Percentiles rank a stretch among this genome's conserved stretches.
phyloP scores from a whole-genome alignment of 202 grass and related monocot genomes.

The Dendrocalamus latiflorus region DNA sequence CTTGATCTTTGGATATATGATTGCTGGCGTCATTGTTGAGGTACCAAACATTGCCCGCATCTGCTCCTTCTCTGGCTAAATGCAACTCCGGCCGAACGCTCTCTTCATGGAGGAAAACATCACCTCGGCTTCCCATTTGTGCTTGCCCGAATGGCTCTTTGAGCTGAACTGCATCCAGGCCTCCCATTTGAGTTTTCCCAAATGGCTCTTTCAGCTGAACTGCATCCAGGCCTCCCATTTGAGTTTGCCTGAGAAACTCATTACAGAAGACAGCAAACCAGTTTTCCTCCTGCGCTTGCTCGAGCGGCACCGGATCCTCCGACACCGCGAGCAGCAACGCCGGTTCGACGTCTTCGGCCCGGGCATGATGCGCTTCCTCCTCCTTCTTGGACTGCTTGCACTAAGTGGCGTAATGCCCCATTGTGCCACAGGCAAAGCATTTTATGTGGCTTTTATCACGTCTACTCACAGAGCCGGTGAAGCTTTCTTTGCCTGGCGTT shows the following conservation, averaged over 20 bases:
- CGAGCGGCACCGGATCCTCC: not conserved
- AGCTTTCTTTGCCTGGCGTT: no score
- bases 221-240: no score
- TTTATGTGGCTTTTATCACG: not conserved
- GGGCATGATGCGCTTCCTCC: not conserved
- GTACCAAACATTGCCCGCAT: not conserved
- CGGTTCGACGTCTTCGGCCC: rapidly evolving
- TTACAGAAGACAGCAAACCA: no score
- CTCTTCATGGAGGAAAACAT: not conserved
- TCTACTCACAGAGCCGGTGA: no score
- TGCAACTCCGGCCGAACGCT: rapidly evolving
- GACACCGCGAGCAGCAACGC: not conserved
- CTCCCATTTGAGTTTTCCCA: no score
- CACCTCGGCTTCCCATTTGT: rapidly evolving
- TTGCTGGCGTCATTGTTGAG: not conserved
- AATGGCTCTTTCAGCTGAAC: no score
- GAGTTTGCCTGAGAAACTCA: no score
- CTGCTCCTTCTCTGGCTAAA: rapidly evolving
- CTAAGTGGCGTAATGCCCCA: not conserved
- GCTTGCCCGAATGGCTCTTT: no score
- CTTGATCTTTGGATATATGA: not conserved
- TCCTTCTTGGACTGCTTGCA: not conserved
- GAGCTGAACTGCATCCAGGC: no score
- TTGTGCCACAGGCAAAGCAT: not conserved
- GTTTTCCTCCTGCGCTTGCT: no score